Evolutionary conservation across 192 early-diverging fungal species (phyloP), one percentile per base, ranked within the genome.

Genomic region (Coemansia sp.): DNA sequence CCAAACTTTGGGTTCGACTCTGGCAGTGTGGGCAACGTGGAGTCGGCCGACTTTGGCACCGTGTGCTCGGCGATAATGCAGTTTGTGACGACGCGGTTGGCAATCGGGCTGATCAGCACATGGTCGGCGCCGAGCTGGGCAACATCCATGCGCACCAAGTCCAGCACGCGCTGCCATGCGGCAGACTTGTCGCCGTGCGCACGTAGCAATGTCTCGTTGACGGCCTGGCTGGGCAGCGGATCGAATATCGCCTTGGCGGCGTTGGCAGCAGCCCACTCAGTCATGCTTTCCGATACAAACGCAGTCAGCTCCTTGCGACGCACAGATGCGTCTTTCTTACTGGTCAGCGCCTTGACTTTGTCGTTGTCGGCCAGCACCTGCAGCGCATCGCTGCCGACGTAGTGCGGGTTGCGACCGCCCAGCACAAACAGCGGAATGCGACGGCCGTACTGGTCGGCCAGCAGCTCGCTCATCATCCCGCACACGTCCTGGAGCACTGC

Each of bases 371-470:
- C 77, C 70, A 98, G 70, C 37, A 90, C 78, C 35, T 90, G 71
- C 17, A 93, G 83, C 37, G 87, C 87, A 24, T 88, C 87, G 56
- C 76, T 72, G 32, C 89, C 87, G 25, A 94, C 86, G 66, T 91
- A 91, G 66, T 86, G 83, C 61, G 82, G 82, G 69, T 83, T 85
- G 51, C 94, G 87, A 38, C 94, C 93, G 48, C 82, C 81, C 24
- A 97, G 85, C 48, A 95, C 70, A 67, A 88, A 96, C 69, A 96
- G 78, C 60, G 91, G 79, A 32, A 94, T 87, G 61, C 90, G 87
- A 60, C 89, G 86, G 17, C 87, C 94, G 66, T 85, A 92, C 73
- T 89, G 87, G 78, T 95, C 85, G 53, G 76, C 69, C 62, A 88
- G 55, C 59, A 94, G 83, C 53, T 90, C 87, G 23, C 67, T 68